phyloP scores from a whole-genome alignment of 495 filamentous ascomycete species.

The Halenospora varia region DNA sequence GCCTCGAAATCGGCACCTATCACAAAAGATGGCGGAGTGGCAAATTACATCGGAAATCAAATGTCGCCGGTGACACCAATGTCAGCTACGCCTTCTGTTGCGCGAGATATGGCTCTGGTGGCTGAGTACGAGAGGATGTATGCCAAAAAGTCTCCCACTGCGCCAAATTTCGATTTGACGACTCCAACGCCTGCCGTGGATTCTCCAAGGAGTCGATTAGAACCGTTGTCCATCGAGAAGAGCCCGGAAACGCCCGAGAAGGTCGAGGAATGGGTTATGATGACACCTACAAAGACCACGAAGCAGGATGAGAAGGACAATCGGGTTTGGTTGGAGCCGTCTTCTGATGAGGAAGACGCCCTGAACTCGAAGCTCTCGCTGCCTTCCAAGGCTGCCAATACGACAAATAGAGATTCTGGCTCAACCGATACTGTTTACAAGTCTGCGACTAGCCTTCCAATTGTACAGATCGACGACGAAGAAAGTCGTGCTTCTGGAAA shows the following conservation, averaged over 20 bases:
- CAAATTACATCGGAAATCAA: not conserved
- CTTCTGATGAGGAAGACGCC: constrained; percentile 37
- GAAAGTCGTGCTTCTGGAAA: constrained; percentile 14
- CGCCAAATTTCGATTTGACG: constrained; percentile 4
- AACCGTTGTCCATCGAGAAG: constrained; percentile 7
- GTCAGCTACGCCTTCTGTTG: constrained; percentile 4
- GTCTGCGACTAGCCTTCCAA: constrained; percentile 44
- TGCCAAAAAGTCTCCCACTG: constrained; percentile 15
- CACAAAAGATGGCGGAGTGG: not conserved
- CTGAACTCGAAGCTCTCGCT: constrained; percentile 33
- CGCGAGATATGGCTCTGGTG: constrained; percentile 20
- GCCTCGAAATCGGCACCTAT: constrained; percentile 1
- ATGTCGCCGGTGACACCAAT: not conserved
- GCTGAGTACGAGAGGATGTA: constrained; percentile 15
- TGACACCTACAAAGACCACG: constrained; percentile 12
- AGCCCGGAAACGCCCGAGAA: not conserved
- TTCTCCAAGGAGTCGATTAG: constrained; percentile 3
- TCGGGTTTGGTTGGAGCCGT: constrained; percentile 23
- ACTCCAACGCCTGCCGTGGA: constrained; percentile 1
- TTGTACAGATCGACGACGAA: constrained; percentile 39
- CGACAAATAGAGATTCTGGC: constrained; percentile 32
- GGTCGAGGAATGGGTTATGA: constrained; percentile 21
- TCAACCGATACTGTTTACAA: constrained; percentile 30
- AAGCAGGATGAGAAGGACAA: constrained; percentile 6
- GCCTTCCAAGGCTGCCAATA: constrained; percentile 36